phyloP scores from a whole-genome alignment of 257 asterid genomes.

The Solanum tarijense region DNA sequence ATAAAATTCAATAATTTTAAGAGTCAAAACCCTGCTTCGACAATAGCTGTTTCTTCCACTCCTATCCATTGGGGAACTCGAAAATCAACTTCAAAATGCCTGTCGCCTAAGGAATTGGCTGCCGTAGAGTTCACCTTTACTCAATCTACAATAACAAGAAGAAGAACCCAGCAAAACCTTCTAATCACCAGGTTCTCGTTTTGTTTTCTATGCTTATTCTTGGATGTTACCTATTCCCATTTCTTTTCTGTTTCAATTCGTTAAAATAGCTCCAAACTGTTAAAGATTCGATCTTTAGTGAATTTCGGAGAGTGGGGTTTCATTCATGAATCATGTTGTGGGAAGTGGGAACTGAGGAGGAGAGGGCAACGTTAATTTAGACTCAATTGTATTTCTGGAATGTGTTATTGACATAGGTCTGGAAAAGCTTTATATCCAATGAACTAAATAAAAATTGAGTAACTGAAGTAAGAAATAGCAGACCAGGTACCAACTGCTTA shows the following conservation, averaged over 20 bases:
- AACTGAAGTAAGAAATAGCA: neutral
- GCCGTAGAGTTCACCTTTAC: neutral
- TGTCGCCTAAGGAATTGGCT: neutral
- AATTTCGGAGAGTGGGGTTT: neutral
- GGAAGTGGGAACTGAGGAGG: neutral
- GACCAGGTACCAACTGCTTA: neutral
- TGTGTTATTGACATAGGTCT: neutral
- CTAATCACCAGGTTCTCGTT: neutral
- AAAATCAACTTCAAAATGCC: neutral
- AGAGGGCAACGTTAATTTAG: neutral
- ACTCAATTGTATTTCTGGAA: neutral
- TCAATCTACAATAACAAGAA: neutral
- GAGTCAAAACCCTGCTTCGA: neutral
- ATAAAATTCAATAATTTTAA: fast-evolving
- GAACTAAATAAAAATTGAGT: neutral
- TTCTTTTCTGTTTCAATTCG: neutral
- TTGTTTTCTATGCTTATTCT: neutral
- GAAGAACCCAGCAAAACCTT: neutral
- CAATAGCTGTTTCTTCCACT: neutral
- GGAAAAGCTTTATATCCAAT: neutral
- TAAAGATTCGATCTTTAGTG: neutral
- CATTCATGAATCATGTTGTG: neutral
- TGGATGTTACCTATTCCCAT: neutral
- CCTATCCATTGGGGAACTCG: neutral
- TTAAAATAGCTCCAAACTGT: neutral